Evolutionary conservation across 306 rosid genomes (phyloP), one percentile per base, ranked within the genome.

Genomic region (Malus sylvestris): DNA sequence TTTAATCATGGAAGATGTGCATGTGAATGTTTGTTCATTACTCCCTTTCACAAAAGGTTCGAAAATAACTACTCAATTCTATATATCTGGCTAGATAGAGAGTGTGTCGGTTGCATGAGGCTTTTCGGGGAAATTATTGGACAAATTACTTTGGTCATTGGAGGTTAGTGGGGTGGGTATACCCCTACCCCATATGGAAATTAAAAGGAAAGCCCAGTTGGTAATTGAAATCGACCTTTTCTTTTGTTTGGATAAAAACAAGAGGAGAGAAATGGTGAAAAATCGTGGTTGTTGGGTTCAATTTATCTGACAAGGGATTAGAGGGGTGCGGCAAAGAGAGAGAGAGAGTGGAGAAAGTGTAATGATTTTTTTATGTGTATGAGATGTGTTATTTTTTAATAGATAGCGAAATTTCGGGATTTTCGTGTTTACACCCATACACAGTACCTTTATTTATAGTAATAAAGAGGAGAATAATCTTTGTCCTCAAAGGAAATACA

Each of bases 11-110:
- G 59, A 78, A 35, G 77, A 70, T 35, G 75, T 8, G 33, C n/a
- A 45, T 51, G 25, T 70, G 76, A 52, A 32, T 25, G 65, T 38
- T 61, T 58, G 12, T n/a, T 40, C 3, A 30, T 77, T 11, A 40
- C 30, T 70, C 25, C 65, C 16, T 38, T 25, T 45, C 22, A 38
- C 78, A 62, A 18, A 30, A 78, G 71, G 82, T 33, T 76, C 61
- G 82, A 80, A 85, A 78, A 52, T 53, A 30, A 59, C 70, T 25
- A 53, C 67, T 78, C 74, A 40, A 13, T 25, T 46, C 3, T 13
- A 10, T n/a, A 20, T 15, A 14, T 58, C 23, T 75, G 83, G 74
- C 74, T 38, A 73, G 79, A 72, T 65, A 58, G 65, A 45, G 80
- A 40, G 73, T 77, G 15, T 70, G 82, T 70, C 66, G 76, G 74